Percentiles rank a stretch among this genome's conserved stretches.
These are phyloP conservation scores for Lasiodiplodia hormozganensis DNA, from an alignment of 2,329 filamentous ascomycete species.

Conservation along the genomic window DNA sequence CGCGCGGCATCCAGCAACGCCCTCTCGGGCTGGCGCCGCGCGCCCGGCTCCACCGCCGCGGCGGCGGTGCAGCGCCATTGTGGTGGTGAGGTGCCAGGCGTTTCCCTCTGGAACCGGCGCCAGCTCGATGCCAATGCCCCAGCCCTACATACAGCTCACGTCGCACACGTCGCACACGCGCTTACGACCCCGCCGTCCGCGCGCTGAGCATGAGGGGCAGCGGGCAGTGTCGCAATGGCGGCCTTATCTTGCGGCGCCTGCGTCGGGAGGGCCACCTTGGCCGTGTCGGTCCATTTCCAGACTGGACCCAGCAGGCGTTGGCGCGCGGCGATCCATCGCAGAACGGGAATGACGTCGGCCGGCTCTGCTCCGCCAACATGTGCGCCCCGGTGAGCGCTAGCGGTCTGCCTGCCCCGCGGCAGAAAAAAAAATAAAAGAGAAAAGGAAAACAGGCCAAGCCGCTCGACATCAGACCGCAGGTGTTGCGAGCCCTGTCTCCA, in stretches of 20 bases:
- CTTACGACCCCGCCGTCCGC: not conserved
- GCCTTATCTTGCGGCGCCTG: slow-evolving; percentile 19
- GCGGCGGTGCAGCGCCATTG: slow-evolving; percentile 7
- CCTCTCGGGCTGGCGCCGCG: not conserved
- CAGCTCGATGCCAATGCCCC: not conserved
- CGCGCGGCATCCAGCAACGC: slow-evolving; percentile 8
- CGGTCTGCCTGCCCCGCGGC: not conserved
- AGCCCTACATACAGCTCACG: not conserved
- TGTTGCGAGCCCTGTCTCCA: not conserved
- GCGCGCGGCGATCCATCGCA: slow-evolving; percentile 15
- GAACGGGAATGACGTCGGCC: slow-evolving; percentile 19
- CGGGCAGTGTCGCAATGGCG: slow-evolving; percentile 2
- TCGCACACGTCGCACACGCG: not conserved
- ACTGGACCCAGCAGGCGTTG: slow-evolving; percentile 7
- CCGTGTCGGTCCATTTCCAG: not conserved
- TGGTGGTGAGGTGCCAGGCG: slow-evolving; percentile 10
- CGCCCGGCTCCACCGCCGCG: slow-evolving; percentile 10
- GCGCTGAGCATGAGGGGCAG: not conserved
- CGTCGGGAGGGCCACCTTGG: not conserved
- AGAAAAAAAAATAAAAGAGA: not conserved
- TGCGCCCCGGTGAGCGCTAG: not conserved
- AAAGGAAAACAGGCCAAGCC: not conserved
- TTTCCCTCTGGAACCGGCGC: not conserved
- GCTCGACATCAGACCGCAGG: slow-evolving; percentile 5
- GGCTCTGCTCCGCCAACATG: not conserved